Base-by-base conservation (phyloP, 1,284 basidiomycete species). In the Clitocybe nebularis region DNA sequence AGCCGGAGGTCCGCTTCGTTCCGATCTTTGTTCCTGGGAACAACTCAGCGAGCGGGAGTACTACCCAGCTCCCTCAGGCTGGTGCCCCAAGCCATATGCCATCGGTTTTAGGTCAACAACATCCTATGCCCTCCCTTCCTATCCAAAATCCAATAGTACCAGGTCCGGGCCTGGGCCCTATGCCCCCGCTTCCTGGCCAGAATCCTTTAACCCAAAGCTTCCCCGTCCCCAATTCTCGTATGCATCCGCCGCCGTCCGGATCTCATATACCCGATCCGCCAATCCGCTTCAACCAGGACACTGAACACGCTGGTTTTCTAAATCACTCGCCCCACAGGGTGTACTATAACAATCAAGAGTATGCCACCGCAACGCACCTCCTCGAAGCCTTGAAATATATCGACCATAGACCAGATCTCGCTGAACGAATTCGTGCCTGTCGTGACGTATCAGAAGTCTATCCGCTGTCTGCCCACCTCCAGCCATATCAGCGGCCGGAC, bases 341-440 rank as follows among this genome's bases (percentile, higher is more conserved):
- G 14, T 49, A 75, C 36, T 79, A 75, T 55, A 55, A 66, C 33
- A 66, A 72, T 23, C 66, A 66, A 39, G 60, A 62, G 30, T 87
- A 79, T 48, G 79, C 81, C 4, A 81, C 75, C 2, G 84, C 79
- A 2, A 59, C 76, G 47, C 84, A 87, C 52, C 64, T 87, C 10
- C 69, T 77, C 30, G 82, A 87, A 59, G 82, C 83, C 6, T 62
- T 82, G 48, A 83, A 83, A 55, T 87, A 80, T 55, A 52, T 78
- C 39, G 63, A 64, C 0, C 57, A 63, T 23, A 60, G 63, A 4
- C 69, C 72, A 0, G 72, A 75, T 1, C 49, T 82, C 17, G 77
- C 77, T 3, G 74, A 81, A 41, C 49, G 52, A 20, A 78, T 87
- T 45, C 64, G 80, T 16, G 50, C 45, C 3, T 69, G 68, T 44